Conservation (phyloP, 139 green algal species). For the Parachlorella kessleri region DNA sequence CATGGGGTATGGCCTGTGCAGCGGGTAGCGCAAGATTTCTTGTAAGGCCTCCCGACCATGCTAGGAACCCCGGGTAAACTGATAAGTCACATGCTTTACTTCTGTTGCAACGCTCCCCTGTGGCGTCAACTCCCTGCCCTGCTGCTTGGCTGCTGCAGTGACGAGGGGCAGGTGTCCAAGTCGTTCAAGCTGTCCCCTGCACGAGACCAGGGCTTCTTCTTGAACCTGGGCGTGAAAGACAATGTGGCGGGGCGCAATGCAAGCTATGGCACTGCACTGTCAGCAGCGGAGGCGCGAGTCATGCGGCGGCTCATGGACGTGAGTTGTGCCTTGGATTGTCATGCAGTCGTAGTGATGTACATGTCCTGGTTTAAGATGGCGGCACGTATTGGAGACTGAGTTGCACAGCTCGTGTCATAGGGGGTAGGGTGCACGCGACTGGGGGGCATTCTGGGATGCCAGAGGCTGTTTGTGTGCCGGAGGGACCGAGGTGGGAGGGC, state of each 20-base stretch:
- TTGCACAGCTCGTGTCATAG: neutral
- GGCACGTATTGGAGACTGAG: neutral
- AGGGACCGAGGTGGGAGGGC: neutral
- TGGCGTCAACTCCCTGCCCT: too few species aligned
- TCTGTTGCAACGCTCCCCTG: too few species aligned
- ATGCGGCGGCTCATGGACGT: constrained; percentile 28
- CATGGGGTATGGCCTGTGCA: too few species aligned
- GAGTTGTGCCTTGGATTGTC: neutral
- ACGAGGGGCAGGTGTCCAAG: constrained; percentile 2
- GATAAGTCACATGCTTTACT: too few species aligned
- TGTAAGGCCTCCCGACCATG: too few species aligned
- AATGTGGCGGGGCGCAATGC: neutral
- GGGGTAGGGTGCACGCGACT: neutral
- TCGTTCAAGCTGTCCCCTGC: constrained; percentile 12
- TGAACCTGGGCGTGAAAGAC: constrained; percentile 26
- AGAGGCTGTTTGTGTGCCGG: neutral
- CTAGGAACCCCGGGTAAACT: too few species aligned
- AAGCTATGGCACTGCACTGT: constrained; percentile 23
- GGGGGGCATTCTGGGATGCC: neutral
- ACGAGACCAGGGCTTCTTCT: constrained; percentile 24
- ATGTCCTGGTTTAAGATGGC: neutral
- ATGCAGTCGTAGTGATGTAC: neutral
- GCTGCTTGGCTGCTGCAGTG: too few species aligned
- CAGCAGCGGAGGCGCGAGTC: constrained; percentile 23
- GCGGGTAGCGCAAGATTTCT: too few species aligned